Evolutionary conservation across 306 rosid genomes (phyloP).

Genomic region (Vachellia pachyceras): DNA sequence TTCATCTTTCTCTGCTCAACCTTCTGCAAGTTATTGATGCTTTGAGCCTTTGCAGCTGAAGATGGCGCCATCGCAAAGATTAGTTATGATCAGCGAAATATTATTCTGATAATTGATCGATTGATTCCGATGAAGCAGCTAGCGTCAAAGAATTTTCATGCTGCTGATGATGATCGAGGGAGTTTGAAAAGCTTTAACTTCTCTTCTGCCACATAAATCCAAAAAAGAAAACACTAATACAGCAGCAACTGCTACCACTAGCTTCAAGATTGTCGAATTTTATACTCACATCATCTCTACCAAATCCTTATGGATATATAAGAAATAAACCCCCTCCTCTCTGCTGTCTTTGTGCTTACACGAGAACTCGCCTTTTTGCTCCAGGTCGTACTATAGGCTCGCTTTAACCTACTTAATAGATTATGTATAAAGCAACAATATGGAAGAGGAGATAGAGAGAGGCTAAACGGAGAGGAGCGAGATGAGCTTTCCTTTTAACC

Average conservation of each 20-base stretch:
- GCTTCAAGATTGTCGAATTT: slow-evolving; percentile 33
- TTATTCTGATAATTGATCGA: not conserved
- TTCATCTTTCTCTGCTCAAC: slow-evolving; percentile 13
- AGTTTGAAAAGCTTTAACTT: slow-evolving; percentile 46
- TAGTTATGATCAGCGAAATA: not conserved
- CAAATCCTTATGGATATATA: slow-evolving; percentile 44
- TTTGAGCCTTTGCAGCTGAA: slow-evolving; percentile 36
- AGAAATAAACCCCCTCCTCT: slow-evolving; percentile 19
- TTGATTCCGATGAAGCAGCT: no score
- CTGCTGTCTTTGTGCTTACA: not conserved
- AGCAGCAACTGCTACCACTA: slow-evolving; percentile 59
- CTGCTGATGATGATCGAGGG: slow-evolving; percentile 1
- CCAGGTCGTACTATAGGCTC: slow-evolving; percentile 29
- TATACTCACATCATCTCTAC: slow-evolving; percentile 36
- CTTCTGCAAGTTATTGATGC: slow-evolving; percentile 14
- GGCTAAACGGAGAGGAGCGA: not conserved
- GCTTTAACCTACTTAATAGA: slow-evolving; percentile 23
- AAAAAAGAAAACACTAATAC: slow-evolving; percentile 16
- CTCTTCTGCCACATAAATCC: slow-evolving; percentile 25
- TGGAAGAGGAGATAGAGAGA: not conserved
- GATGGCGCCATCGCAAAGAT: slow-evolving; percentile 40
- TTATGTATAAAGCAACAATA: slow-evolving; percentile 14
- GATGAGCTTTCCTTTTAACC: slow-evolving; percentile 8
- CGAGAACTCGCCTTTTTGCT: slow-evolving; percentile 40
- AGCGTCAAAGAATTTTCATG: slow-evolving; percentile 27